phyloP scores from a whole-genome alignment of 148 eudicot species.

The Beta vulgaris region DNA sequence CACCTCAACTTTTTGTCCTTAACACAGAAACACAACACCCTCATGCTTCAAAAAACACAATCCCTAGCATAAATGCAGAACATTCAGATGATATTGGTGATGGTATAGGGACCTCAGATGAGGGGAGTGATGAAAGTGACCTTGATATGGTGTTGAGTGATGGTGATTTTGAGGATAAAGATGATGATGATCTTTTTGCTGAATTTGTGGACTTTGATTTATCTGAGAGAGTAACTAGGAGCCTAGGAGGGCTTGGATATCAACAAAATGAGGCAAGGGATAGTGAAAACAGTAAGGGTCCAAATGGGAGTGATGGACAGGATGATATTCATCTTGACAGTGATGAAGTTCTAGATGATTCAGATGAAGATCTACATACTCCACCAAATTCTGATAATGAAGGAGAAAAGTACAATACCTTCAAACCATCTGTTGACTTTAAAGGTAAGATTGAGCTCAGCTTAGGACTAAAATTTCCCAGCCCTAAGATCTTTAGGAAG shows the following conservation, averaged over 20 bases:
- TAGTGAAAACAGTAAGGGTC: not conserved
- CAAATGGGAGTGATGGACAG: not conserved
- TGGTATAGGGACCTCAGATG: no score
- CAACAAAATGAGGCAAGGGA: not conserved
- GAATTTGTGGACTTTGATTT: not conserved
- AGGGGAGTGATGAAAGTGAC: not conserved
- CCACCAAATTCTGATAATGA: not conserved
- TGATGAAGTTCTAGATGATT: not conserved
- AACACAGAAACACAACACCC: not conserved
- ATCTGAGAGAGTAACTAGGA: not conserved
- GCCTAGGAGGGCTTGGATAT: not conserved
- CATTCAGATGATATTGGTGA: no score
- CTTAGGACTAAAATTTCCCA: not conserved
- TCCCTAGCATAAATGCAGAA: no score
- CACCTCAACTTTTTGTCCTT: no score
- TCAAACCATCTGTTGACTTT: not conserved
- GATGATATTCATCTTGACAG: conserved; percentile 18
- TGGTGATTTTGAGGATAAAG: not conserved
- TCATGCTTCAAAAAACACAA: not conserved
- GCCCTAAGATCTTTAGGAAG: not conserved
- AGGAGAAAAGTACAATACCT: not conserved
- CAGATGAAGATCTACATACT: not conserved
- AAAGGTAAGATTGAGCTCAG: not conserved
- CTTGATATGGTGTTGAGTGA: not conserved
- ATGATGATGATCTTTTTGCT: not conserved